Base-by-base conservation (phyloP, 495 filamentous ascomycete species). In the Podospora sp. region DNA sequence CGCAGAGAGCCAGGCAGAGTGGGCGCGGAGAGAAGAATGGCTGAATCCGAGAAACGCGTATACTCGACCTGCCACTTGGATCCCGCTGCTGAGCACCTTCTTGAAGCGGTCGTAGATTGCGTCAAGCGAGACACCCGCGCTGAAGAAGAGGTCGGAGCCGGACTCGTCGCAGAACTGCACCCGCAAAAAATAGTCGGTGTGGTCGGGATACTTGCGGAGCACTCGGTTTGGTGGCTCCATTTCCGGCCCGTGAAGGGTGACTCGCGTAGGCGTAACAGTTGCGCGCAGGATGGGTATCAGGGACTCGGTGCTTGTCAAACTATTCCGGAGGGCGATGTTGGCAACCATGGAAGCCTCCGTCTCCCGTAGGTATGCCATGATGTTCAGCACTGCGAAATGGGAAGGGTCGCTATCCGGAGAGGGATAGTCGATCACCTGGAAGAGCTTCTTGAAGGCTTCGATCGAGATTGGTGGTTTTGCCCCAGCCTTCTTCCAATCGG, bases 21-120 rank as follows among this genome's bases (percentile, higher is more conserved):
- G 89, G 0, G 82, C 75, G 11, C 90, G 81, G 29, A 96, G 80
- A 0, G 90, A 92, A 0, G 91, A 93, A 73, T 93, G 91, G 0
- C 91, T 94, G 72, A 94, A 96, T 1, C 92, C 92, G 0, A 94
- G 79, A 70, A 94, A 94, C 7, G 75, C 72, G 71, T 87, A 96
- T 0, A 69, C 59, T 12, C 88, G 83, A 5, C 88, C 91, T 16
- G 84, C 90, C 50, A 95, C 86, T 5, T 76, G 73, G 27, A 94
- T 84, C 1, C 84, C 86, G 1, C 78, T 73, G 6, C 79, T 64
- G 18, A 92, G 75, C 1, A 92, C 77, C 0, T 66, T 60, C 58
- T 85, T 87, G 78, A 90, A 93, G 40, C 90, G 83, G 2, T 80
- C 69, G 68, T 85, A 88, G 20, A 93, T 81, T 0, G 59, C 40